Conservation (phyloP, 164 flowering plant species). For the grape (Vitis vinifera) region ASM3070453v1 NC_081812.1:16057501-16058000, state of each 20-base stretch:
- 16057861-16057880: conserved; percentile 51
- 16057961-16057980: conserved; percentile 67
- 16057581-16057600: conserved; percentile 56
- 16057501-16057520: not conserved
- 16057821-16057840: conserved; percentile 67
- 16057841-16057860: conserved; percentile 49
- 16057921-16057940: conserved; percentile 78
- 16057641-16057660: conserved; percentile 53
- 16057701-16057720: too few species aligned
- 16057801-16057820: conserved; percentile 48
- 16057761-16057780: conserved; percentile 69
- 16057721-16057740: too few species aligned
- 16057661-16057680: not conserved
- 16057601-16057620: conserved; percentile 65
- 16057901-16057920: conserved; percentile 71
- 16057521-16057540: conserved; percentile 63
- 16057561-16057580: conserved; percentile 48
- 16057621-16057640: conserved; percentile 68
- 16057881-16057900: conserved; percentile 71
- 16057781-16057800: conserved; percentile 50
- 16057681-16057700: too few species aligned
- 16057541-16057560: conserved; percentile 58
- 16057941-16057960: conserved; percentile 58
- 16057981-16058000: conserved; percentile 58
- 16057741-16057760: not conserved